Evolutionary conservation across 164 flowering plant genomes (phyloP), one percentile per base, ranked within the genome.

Genomic region (Vitis labrusca): DNA sequence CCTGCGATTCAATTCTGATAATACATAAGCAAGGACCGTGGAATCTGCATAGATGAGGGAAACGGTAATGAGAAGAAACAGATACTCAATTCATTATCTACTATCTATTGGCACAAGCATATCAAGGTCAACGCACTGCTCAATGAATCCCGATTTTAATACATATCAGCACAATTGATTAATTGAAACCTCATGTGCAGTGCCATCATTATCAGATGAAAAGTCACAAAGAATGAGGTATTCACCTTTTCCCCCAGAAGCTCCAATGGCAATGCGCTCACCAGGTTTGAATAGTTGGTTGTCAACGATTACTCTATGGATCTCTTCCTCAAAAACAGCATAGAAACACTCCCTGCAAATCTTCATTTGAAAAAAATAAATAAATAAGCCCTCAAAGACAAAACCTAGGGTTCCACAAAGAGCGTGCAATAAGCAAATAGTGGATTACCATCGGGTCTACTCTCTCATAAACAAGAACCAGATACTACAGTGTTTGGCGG

Each of bases 231-330:
- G 8, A 14, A 47, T 30, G 17, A 61, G 10, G 3, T 14, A 9
- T 15, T 14, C 53, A 91, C 99, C 99, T 93, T 95, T 95, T 29
- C 99, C 99, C 66, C 99, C 99, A 56, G 99, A 95, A 61, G 98
- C 99, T 54, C 96, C 99, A 78, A 95, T 87, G 10, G 94, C 98
- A 37, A 95, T 72, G 17, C 97, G 97, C 64, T 95, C 97, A 6
- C 98, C 97, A 44, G 92, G 87, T 79, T 83, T 91, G 71, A 95
- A 95, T 2, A 95, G 79, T 53, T 82, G 91, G 71, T 93, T 91
- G 9, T 79, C 86, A n/a, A 91, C 89, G 15, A 95, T 90, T 15
- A 89, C 94, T 47, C 78, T 82, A 74, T 95, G 99, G 37, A 95
- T 90, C 78, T 93, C 99, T 52, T 95, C 97, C 76, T 95, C 99